Base-by-base conservation (phyloP, 192 early-diverging fungal species). In the Phlyctochytrium bullatum region DNA sequence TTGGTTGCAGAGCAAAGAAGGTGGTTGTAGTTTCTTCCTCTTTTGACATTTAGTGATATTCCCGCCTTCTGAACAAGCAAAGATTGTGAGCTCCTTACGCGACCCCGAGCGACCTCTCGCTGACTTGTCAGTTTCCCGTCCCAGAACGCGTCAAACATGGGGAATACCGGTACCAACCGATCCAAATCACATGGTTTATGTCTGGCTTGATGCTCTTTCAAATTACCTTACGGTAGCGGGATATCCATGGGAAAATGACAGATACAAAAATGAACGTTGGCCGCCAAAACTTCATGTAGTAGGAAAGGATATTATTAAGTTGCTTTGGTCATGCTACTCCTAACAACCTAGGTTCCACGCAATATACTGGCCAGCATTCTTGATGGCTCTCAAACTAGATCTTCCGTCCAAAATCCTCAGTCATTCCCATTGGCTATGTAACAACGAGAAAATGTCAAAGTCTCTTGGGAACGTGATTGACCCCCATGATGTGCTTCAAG, bases 321-420 rank as follows among this genome's bases (percentile, higher is more conserved):
- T n/a, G n/a, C n/a, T n/a, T n/a, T n/a, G 70, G 23, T 52, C 31
- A 1, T 29, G 10, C 16, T 31, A 64, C 10, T 1, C 6, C 33
- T 54, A n/a, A n/a, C n/a, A n/a, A n/a, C n/a, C 34, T 34, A 87
- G 90, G 62, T 98, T 98, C 76, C 96, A 98, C 71, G 93, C 93
- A 0, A 89, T 98, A 17, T 98, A 92, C 73, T 98, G 96, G 96
- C 96, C 96, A 14, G 93, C 94, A 0, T 92, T 98, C 64, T 75
- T 98, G 40, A 86, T 98, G 83, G 96, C 96, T 0, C 91, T 91
- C 1, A 85, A 76, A 0, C 73, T 97, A 27, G 86, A 86, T 1
- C 77, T 90, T 36, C 95, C 96, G 2, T 72, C 76, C 53, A 81
- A 83, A 29, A 96, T 98, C 65, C 65, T 98, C 27, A 88, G 92